phyloP scores from a whole-genome alignment of 2,329 filamentous ascomycete species.

The Hypoxylon sp. region DNA sequence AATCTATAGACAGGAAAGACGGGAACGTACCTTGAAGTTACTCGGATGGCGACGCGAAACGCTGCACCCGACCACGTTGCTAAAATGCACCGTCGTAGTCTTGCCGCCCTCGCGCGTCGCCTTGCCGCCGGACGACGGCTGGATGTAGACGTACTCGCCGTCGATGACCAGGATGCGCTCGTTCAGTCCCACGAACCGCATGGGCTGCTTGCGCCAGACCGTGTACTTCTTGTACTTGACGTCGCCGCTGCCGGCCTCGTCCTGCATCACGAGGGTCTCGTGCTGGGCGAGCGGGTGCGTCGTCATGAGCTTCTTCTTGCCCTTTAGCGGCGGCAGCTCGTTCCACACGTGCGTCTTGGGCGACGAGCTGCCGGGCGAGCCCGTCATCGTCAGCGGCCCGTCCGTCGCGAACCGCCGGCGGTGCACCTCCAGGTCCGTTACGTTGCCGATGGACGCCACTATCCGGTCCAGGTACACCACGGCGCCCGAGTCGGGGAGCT shows the following conservation, averaged over 20 bases:
- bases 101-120: conserved; percentile 74
- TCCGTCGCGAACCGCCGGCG: conserved; percentile 81
- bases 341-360: conserved; percentile 70
- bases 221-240: conserved; percentile 79
- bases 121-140: conserved; percentile 76
- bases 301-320: conserved; percentile 67
- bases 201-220: conserved; percentile 84
- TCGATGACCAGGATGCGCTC: conserved; percentile 83
- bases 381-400: conserved; percentile 74
- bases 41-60: conserved; percentile 82
- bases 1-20: not conserved
- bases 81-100: conserved; percentile 85
- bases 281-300: conserved; percentile 75
- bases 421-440: conserved; percentile 79
- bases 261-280: conserved; percentile 70
- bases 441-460: conserved; percentile 81
- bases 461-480: conserved; percentile 82
- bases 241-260: conserved; percentile 64
- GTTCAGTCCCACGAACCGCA: conserved; percentile 81
- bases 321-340: conserved; percentile 62
- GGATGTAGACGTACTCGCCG: conserved; percentile 87
- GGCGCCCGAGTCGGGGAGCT: conserved; percentile 78
- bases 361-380: conserved; percentile 76
- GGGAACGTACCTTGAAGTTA: conserved; percentile 75
- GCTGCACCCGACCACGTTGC: conserved; percentile 84